Percentiles rank a stretch among this genome's conserved stretches.
Evolutionary conservation across 2,329 filamentous ascomycete genomes (phyloP).

Genomic region (Alternaria tenuissima): DNA sequence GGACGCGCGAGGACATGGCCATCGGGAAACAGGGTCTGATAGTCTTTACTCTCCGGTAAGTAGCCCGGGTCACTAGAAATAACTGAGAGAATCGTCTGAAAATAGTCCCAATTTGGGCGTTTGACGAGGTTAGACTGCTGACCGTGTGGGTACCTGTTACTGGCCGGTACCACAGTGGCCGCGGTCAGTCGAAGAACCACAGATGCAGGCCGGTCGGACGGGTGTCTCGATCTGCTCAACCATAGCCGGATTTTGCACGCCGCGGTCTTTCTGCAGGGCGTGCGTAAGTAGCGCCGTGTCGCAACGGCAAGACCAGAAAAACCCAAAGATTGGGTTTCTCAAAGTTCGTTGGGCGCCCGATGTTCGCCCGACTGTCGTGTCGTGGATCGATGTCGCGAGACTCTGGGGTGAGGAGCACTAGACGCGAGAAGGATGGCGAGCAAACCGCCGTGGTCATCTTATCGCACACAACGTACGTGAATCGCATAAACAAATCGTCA

Average conservation of each 20-base stretch:
- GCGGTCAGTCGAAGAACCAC: conserved; percentile 7
- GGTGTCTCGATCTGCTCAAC: conserved; percentile 13
- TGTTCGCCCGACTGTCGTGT: conserved; percentile 1
- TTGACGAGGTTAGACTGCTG: conserved; percentile 5
- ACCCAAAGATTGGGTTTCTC: conserved; percentile 4
- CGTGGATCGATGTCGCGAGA: not conserved
- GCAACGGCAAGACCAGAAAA: conserved; percentile 6
- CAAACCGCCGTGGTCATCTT: conserved; percentile 3
- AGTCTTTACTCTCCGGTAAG: not conserved
- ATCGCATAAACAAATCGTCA: conserved; percentile 13
- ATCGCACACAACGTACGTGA: conserved; percentile 17
- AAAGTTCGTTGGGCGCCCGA: conserved; percentile 10
- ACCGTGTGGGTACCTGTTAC: not conserved
- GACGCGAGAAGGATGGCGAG: not conserved
- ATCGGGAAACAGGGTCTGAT: not conserved
- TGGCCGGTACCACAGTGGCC: conserved; percentile 10
- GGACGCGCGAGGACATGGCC: not conserved
- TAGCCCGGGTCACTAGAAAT: conserved; percentile 1
- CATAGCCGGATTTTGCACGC: conserved; percentile 9
- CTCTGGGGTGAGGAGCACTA: conserved; percentile 1
- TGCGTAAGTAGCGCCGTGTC: conserved; percentile 13
- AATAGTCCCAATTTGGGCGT: not conserved
- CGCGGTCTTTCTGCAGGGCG: conserved; percentile 8
- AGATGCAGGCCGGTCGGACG: conserved; percentile 12
- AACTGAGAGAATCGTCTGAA: not conserved